A percentile compares a stretch with the other conserved stretches of the same genome.
phyloP scores from a whole-genome alignment of 2,329 filamentous ascomycete genomes.

The Beauveria brongniartii region DNA sequence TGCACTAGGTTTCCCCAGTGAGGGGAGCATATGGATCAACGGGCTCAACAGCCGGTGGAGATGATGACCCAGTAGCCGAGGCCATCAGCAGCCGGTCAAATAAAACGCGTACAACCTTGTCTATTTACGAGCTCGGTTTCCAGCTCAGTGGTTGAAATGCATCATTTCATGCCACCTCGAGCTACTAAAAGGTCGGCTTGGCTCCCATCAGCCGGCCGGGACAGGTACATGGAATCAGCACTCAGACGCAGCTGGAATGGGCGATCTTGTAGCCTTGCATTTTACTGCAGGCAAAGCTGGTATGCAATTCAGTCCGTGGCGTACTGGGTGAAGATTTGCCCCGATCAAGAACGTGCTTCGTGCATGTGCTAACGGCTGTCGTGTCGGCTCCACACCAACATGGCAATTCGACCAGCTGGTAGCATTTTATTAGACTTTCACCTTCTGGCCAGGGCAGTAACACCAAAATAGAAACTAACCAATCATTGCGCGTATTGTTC shows the following conservation, averaged over 20 bases:
- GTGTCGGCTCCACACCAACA: background rate
- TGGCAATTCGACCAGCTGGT: background rate
- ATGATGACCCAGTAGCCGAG: background rate
- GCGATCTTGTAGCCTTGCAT: background rate
- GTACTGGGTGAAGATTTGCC: background rate
- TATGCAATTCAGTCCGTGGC: background rate
- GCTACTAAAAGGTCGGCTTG: background rate
- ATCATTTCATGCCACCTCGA: background rate
- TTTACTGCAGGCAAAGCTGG: background rate
- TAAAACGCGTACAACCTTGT: background rate
- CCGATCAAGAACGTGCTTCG: background rate
- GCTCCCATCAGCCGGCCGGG: background rate
- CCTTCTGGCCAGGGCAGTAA: too few species aligned
- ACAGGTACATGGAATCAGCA: background rate
- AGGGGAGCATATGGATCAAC: conserved; percentile 3
- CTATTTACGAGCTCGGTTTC: too few species aligned
- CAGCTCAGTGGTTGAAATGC: too few species aligned
- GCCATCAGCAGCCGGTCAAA: background rate
- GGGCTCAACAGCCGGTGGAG: background rate
- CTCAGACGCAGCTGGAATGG: background rate
- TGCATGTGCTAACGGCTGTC: background rate
- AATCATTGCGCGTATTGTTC: background rate
- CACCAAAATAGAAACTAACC: background rate
- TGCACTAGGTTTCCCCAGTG: background rate
- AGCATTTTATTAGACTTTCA: too few species aligned